Conservation (phyloP, 495 filamentous ascomycete genomes). For the Xylaria scruposa region DNA sequence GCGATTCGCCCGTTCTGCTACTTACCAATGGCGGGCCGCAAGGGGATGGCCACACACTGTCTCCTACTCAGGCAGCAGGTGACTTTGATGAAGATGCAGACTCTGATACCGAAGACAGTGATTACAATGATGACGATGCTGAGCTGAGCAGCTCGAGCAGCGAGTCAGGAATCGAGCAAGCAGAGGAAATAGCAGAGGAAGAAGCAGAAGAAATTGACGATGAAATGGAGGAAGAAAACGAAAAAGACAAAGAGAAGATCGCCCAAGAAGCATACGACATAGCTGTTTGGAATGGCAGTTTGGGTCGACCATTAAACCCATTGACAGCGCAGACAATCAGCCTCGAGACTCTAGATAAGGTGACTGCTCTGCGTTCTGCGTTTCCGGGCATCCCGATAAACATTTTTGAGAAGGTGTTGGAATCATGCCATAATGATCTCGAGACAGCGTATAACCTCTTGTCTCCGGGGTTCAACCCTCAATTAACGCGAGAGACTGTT, state of each 20-base stretch:
- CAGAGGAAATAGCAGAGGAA: conserved; percentile 21
- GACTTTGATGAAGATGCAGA: conserved; percentile 31
- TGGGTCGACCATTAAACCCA: conserved; percentile 31
- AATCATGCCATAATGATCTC: conserved; percentile 28
- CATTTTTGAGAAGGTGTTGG: conserved; percentile 40
- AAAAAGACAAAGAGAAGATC: conserved; percentile 28
- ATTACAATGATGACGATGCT: conserved; percentile 26
- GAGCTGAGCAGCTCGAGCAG: neutral
- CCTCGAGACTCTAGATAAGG: conserved; percentile 37
- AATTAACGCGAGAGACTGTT: conserved; percentile 25
- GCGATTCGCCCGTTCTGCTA: conserved; percentile 41
- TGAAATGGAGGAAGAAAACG: neutral
- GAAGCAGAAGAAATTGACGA: conserved; percentile 26
- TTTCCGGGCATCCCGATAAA: conserved; percentile 42
- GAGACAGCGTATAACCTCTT: conserved; percentile 29
- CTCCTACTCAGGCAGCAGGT: conserved; percentile 25
- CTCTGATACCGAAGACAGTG: conserved; percentile 38
- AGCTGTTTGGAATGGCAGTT: conserved; percentile 29
- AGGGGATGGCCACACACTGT: neutral
- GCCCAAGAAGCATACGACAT: conserved; percentile 35
- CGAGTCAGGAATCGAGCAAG: neutral
- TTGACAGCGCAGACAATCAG: conserved; percentile 20
- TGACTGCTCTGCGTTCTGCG: conserved; percentile 42
- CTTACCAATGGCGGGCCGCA: conserved; percentile 46
- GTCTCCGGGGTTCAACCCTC: conserved; percentile 24